Evolutionary conservation across 208 protist species (phyloP), one percentile per base, ranked within the genome.

Genomic region (Crithidia acanthocephali): DNA sequence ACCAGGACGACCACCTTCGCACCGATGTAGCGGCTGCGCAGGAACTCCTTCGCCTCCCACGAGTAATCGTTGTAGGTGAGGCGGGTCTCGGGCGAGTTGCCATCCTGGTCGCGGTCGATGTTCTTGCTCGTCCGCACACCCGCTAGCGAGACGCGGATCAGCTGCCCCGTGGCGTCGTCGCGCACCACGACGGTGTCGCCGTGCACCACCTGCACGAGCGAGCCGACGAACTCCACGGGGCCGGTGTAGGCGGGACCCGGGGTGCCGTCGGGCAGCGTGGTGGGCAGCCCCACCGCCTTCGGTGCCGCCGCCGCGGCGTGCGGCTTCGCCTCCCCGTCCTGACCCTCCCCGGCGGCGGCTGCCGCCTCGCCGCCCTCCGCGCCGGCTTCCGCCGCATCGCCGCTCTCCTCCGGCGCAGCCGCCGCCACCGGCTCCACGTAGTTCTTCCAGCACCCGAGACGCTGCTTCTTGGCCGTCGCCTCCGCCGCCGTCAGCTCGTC

Each of bases 41-140:
- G 58, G 59, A 95, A 92, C 67, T 97, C 94, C 51, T 84, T 79
- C 40, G 90, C 88, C 78, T 96, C 90, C 90, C 90, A 97, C 28
- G 92, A 74, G 76, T 90, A 96, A 68, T 95, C 87, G 62, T 81
- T 79, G 83, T 97, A 97, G 42, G 78, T 93, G 30, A 95, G 84
- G 64, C 86, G 88, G 11, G 86, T 85, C 66, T 97, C 93, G 48
- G 88, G 84, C 10, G 85, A 69, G 65, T 88, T 81, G 52, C 90
- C 90, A 58, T 93, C 88, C 60, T 91, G 84, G 58, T 94, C 86
- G 30, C 93, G 90, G 23, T 72, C 79, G 18, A 95, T 82, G 76
- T 92, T 92, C 64, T 94, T 93, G 70, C 89, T 94, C 28, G 69
- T 81, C 42, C 89, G 87, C 52, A 97, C 80, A 51, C 89, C 91